Conservation (phyloP, 768 basidiomycete genomes). For the Chalciporus piperatus region DNA sequence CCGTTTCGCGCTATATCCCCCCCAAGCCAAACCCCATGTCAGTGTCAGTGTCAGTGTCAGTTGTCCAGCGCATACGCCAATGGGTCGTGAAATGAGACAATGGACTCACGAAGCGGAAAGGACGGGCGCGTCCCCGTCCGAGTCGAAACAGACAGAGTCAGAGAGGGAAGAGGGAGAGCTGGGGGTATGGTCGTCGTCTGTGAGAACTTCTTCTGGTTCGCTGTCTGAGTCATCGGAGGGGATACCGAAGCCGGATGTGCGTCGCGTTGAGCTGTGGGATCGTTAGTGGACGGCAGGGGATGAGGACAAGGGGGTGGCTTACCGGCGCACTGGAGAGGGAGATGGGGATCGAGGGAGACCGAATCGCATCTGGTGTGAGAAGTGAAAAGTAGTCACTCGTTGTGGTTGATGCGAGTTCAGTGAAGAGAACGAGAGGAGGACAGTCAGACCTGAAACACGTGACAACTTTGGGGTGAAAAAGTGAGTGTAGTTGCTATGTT, state of each 20-base stretch:
- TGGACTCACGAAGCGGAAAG: slow-evolving; percentile 33
- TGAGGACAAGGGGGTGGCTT: neutral
- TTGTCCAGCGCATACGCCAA: too few species aligned
- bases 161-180: slow-evolving; percentile 35
- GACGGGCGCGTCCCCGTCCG: slow-evolving; percentile 40
- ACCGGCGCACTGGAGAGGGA: slow-evolving; percentile 47
- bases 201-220: slow-evolving; percentile 30
- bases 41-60: too few species aligned
- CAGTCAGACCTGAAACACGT: too few species aligned
- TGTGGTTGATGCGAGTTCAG: too few species aligned
- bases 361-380: slow-evolving; percentile 45
- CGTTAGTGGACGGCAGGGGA: slow-evolving; percentile 1
- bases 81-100: too few species aligned
- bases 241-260: slow-evolving; percentile 53
- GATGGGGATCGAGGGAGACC: slow-evolving; percentile 51
- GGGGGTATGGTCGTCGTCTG: slow-evolving; percentile 36
- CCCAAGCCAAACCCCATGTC: too few species aligned
- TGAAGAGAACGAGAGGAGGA: too few species aligned
- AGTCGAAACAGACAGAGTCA: slow-evolving; percentile 41
- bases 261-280: slow-evolving; percentile 21
- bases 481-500: too few species aligned
- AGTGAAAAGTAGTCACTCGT: too few species aligned
- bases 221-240: slow-evolving; percentile 45
- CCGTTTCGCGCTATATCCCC: slow-evolving; percentile 18
- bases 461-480: too few species aligned